Evolutionary conservation across 2,329 filamentous ascomycete genomes (phyloP).

Genomic region (Thielaviopsis musarum): DNA sequence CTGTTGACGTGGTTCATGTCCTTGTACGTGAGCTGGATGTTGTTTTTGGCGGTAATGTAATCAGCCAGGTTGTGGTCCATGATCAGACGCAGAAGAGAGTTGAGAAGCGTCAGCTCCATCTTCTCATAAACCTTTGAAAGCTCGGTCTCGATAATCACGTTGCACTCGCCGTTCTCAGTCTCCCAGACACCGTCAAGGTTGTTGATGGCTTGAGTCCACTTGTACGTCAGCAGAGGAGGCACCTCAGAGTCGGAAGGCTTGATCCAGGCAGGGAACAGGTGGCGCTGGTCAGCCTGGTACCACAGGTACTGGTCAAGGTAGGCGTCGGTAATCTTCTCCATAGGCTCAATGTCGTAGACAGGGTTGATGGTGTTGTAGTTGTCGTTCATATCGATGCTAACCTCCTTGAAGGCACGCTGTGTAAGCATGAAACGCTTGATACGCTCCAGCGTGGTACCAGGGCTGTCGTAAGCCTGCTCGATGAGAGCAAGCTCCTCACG

Average conservation of each 20-base stretch:
- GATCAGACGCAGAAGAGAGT: conserved; percentile 79
- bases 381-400: conserved; percentile 99
- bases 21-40: conserved; percentile 97
- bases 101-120: conserved; percentile 90
- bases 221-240: conserved; percentile 84
- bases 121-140: conserved; percentile 99
- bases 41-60: conserved; percentile 99
- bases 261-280: conserved; percentile 96
- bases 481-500: conserved; percentile 92
- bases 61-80: conserved; percentile 99
- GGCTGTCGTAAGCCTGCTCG: conserved; percentile 95
- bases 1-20: conserved; percentile 99
- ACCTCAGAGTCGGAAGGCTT: conserved; percentile 98
- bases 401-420: conserved; percentile 96
- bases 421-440: conserved; percentile 97
- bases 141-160: conserved; percentile 96
- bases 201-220: conserved; percentile 99
- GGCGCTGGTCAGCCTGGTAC: conserved; percentile 96
- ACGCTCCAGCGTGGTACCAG: conserved; percentile 82
- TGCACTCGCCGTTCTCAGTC: conserved; percentile 83
- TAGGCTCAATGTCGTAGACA: conserved; percentile 96
- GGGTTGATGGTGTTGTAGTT: conserved; percentile 99
- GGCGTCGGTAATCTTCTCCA: conserved; percentile 98
- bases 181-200: conserved; percentile 94
- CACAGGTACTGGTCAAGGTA: conserved; percentile 97